These are phyloP conservation scores for Ulmus americana DNA, from an alignment of 331 rosid species.

Conservation along the genomic window DNA sequence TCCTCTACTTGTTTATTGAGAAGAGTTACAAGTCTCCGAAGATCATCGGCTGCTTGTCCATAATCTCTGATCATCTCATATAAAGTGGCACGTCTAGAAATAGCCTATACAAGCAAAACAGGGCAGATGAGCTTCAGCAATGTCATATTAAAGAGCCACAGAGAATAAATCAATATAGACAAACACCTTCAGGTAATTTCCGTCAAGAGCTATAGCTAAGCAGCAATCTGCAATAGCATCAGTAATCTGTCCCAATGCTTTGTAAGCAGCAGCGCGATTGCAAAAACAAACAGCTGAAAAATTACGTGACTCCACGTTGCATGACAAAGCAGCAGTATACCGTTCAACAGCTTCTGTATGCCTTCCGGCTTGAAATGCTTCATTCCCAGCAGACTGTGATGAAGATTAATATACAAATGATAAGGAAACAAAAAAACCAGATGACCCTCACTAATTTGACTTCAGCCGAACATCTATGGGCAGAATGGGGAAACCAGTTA, in stretches of 20 bases:
- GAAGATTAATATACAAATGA: too few species aligned
- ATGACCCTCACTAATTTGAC: too few species aligned
- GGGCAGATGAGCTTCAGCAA: neutral
- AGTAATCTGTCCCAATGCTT: constrained; percentile 76
- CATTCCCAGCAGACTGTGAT: constrained; percentile 77
- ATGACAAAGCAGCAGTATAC: constrained; percentile 73
- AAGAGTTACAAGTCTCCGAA: constrained; percentile 61
- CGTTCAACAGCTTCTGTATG: constrained; percentile 77
- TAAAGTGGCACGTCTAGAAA: constrained; percentile 78
- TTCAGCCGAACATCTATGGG: too few species aligned
- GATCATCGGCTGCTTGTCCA: constrained; percentile 77
- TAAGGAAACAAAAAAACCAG: too few species aligned
- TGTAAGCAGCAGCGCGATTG: constrained; percentile 95
- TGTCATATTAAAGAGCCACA: constrained; percentile 5
- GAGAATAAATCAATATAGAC: constrained; percentile 22
- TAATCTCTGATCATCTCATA: constrained; percentile 85
- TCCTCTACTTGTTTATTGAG: constrained; percentile 49
- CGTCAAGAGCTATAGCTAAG: constrained; percentile 92
- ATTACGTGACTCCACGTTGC: constrained; percentile 73
- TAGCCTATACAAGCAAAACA: constrained; percentile 55
- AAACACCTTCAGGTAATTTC: constrained; percentile 74
- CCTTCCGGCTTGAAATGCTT: constrained; percentile 87
- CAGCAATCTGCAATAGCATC: constrained; percentile 96
- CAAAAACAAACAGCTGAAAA: constrained; percentile 87
- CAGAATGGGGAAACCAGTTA: too few species aligned